A percentile compares a stretch with the other conserved stretches of the same genome.
Conservation (phyloP, 805 yeast genomes). For the Kazachstania kunashirensis region DNA sequence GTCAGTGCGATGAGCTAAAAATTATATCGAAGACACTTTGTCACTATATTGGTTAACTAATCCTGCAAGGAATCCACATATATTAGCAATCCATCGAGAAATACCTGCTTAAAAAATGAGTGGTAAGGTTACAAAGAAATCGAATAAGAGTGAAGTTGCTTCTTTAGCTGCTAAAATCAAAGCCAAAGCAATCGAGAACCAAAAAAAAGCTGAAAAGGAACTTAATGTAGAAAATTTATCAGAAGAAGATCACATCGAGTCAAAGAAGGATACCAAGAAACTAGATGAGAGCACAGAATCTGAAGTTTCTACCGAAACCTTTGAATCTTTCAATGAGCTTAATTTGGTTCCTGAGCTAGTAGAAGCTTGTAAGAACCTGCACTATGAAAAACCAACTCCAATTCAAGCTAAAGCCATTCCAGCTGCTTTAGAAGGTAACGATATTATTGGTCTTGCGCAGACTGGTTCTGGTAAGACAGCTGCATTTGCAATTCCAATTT, state of each 20-base stretch:
- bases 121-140: slow-evolving; percentile 10
- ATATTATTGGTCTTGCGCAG: slow-evolving; percentile 91
- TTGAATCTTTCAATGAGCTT: slow-evolving; percentile 43
- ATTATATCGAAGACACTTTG: no score
- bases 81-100: no score
- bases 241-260: slow-evolving; percentile 6
- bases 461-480: slow-evolving; percentile 99
- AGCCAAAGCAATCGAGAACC: slow-evolving; percentile 32
- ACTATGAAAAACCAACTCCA: slow-evolving; percentile 80
- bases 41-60: no score
- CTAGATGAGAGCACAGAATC: slow-evolving; percentile 1
- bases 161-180: slow-evolving; percentile 51
- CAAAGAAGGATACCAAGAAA: slow-evolving; percentile 4
- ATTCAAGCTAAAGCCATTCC: slow-evolving; percentile 90
- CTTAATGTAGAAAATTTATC: slow-evolving; percentile 3
- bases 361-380: slow-evolving; percentile 67
- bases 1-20: no score
- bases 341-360: slow-evolving; percentile 68
- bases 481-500: slow-evolving; percentile 92
- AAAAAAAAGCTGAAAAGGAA: slow-evolving; percentile 11
- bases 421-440: slow-evolving; percentile 80
- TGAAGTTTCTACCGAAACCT: slow-evolving; percentile 17
- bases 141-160: slow-evolving; percentile 23
- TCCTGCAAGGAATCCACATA: no score
- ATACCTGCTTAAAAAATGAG: slow-evolving; percentile 6